Base-by-base conservation (phyloP, 1,139 yeast genomes). In the Lodderomyces metapsilosis region DNA sequence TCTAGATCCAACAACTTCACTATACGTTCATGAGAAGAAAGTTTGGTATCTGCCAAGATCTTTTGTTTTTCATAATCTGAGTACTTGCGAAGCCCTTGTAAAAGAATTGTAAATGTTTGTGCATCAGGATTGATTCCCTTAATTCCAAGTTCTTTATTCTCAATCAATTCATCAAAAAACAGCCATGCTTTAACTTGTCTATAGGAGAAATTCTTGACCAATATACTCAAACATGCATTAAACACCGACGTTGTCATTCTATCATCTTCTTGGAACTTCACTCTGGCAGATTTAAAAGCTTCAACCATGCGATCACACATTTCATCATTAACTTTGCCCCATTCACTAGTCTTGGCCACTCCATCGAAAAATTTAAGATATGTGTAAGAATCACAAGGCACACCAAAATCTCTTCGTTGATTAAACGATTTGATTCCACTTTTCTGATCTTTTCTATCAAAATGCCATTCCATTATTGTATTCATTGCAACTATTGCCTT, bases 401-500 rank as follows among this genome's bases (percentile, higher is more conserved):
- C 71, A 1, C 75, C 76, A 80, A 85, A 77, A 53, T 81, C 82
- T 50, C 78, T 80, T 39, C 87, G 66, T 58, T 75, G 73, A 43
- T 71, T 69, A 44, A 73, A 70, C 22, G 76, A 48, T 37, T 74
- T 75, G 34, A 82, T 47, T 0, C 84, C 85, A 12, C 48, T 58
- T 28, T 62, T 60, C 3, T 72, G 62, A 33, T 71, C 71, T 3
- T 66, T 68, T 6, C 64, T 58, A 6, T 61, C 59, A 10, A 82
- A 58, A 27, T 71, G 63, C 66, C 78, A 73, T 46, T 74, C 71
- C 53, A 79, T 57, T 1, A 85, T 68, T 12, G 74, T 67, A 48
- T 85, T 85, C 79, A 80, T 74, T 0, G 79, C 86, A 22, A 80
- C 86, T 0, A 69, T 54, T 8, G 87, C 87, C 0, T 48, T 40